Evolutionary conservation across 2,329 filamentous ascomycete species (phyloP), one percentile per base, ranked within the genome.

Genomic region (Hymenoscyphus scutula): DNA sequence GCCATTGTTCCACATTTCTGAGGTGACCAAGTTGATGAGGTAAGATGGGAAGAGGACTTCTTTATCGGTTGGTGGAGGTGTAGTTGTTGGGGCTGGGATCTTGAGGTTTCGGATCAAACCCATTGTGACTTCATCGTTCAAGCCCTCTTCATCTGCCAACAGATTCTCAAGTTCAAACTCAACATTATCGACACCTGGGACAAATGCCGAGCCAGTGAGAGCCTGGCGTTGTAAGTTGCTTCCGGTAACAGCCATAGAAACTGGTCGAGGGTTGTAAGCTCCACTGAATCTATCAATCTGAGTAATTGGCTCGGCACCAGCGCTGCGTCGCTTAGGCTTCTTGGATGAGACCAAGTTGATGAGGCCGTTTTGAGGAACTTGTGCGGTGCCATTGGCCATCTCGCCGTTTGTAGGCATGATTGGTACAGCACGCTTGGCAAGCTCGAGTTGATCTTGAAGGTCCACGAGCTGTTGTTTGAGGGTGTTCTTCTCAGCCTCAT

Each of bases 1-100:
- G 55, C 95, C 95, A 72, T 99, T 99, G 81, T 99, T 99, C 95
- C 95, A 99, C 95, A 99, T 99, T 80, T 99, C 95, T 17, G 93
- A 98, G 13, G 95, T 99, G 67, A 99, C 95, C 65, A 99, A 84
- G 77, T 99, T 99, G 82, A 99, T 99, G 71, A 99, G 88, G 77
- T 98, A 99, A 10, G 95, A 94, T 37, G 95, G 95, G 88, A 99
- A 99, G 59, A 99, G 83, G 25, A 99, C 94, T 77, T 99, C 95
- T 81, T 99, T 99, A 79, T 99, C 95, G 19, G 92, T 97, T 11
- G 95, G 94, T 59, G 93, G 89, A 23, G 94, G 93, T 59, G 86
- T 94, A 37, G 90, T 89, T 74, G 88, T 91, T 54, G 95, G 94
- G 11, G 89, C 88, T 23, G 95, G 95, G 67, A 99, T 98, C 84